phyloP scores from a whole-genome alignment of 345 rosid genomes.

The Salix arbutifolia region DNA sequence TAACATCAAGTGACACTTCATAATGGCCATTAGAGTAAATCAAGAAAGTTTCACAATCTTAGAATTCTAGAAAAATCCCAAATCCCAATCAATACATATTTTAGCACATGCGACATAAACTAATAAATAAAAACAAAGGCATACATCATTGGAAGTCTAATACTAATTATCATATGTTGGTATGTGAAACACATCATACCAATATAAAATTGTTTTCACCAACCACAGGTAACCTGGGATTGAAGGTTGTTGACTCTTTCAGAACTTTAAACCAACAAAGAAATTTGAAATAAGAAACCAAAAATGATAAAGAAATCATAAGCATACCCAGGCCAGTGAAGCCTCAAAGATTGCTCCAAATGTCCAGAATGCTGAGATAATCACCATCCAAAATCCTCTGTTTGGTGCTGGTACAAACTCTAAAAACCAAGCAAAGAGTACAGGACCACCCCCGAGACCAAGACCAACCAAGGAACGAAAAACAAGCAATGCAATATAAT shows the following conservation, averaged over 20 bases:
- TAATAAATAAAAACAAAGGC: too few relatives aligned
- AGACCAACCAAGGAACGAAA: slow-evolving; percentile 81
- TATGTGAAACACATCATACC: not conserved
- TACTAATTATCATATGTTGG: not conserved
- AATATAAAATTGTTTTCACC: not conserved
- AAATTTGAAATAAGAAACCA: slow-evolving; percentile 4
- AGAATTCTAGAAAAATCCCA: too few relatives aligned
- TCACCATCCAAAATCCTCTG: slow-evolving; percentile 91
- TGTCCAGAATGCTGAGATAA: slow-evolving; percentile 84
- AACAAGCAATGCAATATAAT: slow-evolving; percentile 47
- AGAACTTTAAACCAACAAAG: not conserved
- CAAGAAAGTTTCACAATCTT: too few relatives aligned
- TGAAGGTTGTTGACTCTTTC: not conserved
- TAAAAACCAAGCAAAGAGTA: slow-evolving; percentile 79
- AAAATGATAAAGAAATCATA: slow-evolving; percentile 4
- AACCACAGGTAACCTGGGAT: not conserved
- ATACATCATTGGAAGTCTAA: not conserved
- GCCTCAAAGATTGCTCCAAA: slow-evolving; percentile 79
- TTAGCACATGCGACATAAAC: too few relatives aligned
- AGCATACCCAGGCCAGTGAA: slow-evolving; percentile 77
- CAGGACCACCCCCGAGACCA: slow-evolving; percentile 94
- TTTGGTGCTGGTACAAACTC: slow-evolving; percentile 91
- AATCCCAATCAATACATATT: too few relatives aligned
- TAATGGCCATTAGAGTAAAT: too few relatives aligned
- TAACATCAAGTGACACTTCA: too few relatives aligned